phyloP scores from a whole-genome alignment of 1,139 yeast species.

The Candida sojae region DNA sequence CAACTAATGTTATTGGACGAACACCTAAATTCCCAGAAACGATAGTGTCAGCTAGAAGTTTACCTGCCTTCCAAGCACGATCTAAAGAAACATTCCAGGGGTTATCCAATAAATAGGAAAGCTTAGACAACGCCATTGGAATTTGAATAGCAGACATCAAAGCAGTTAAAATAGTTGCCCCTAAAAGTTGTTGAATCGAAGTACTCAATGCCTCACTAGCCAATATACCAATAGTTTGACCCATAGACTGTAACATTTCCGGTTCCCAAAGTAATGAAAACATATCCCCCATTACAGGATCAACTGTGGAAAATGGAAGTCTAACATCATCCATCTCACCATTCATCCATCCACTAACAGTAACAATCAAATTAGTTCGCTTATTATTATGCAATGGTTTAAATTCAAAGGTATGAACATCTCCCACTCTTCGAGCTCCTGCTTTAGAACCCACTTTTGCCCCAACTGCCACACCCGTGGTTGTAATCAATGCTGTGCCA shows the following conservation, averaged over 20 bases:
- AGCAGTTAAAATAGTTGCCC: slow-evolving; percentile 89
- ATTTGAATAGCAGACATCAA: slow-evolving; percentile 94
- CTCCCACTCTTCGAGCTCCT: slow-evolving; percentile 84
- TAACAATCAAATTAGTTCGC: slow-evolving; percentile 82
- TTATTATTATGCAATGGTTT: slow-evolving; percentile 90
- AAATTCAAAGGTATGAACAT: slow-evolving; percentile 91
- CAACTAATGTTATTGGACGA: slow-evolving; percentile 89
- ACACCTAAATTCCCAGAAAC: slow-evolving; percentile 87
- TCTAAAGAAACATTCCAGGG: slow-evolving; percentile 98
- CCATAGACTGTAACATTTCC: slow-evolving; percentile 93
- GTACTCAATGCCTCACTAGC: slow-evolving; percentile 94
- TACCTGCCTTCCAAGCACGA: slow-evolving; percentile 97
- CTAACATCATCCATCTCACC: slow-evolving; percentile 95
- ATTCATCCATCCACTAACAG: slow-evolving; percentile 98
- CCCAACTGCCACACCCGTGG: slow-evolving; percentile 90
- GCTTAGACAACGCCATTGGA: slow-evolving; percentile 88
- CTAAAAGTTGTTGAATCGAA: slow-evolving; percentile 91
- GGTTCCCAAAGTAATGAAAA: slow-evolving; percentile 97
- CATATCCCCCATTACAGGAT: slow-evolving; percentile 96
- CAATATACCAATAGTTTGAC: slow-evolving; percentile 89
- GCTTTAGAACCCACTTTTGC: slow-evolving; percentile 86
- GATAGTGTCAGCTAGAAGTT: slow-evolving; percentile 86
- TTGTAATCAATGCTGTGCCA: slow-evolving; percentile 91
- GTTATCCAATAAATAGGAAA: slow-evolving; percentile 88
- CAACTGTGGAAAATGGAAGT: slow-evolving; percentile 92